Conservation (phyloP, 2,329 filamentous ascomycete genomes). For the Colletotrichum euphorbiae region DNA sequence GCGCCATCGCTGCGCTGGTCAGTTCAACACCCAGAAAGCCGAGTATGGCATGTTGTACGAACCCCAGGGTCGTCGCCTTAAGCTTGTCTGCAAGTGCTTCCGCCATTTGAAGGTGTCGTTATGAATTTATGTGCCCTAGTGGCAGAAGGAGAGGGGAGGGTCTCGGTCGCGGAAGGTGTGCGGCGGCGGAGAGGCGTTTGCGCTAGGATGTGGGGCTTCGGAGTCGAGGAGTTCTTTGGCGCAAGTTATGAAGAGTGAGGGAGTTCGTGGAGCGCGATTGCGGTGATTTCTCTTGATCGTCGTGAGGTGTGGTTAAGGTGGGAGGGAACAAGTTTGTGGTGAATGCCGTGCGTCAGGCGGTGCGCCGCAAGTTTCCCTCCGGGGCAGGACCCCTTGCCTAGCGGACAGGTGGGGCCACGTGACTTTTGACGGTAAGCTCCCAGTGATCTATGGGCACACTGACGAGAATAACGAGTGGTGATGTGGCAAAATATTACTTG, state of each 20-base stretch:
- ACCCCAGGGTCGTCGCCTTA: slow-evolving; percentile 56
- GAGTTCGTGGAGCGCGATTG: slow-evolving; percentile 25
- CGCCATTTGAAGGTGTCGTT: slow-evolving; percentile 49
- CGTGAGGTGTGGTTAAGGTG: slow-evolving; percentile 25
- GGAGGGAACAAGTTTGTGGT: slow-evolving; percentile 39
- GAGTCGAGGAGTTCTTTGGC: slow-evolving; percentile 28
- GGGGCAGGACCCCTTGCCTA: slow-evolving; percentile 35
- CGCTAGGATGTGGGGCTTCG: neutral
- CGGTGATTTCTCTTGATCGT: slow-evolving; percentile 13
- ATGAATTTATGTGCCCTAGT: slow-evolving; percentile 26
- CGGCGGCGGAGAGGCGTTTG: slow-evolving; percentile 18
- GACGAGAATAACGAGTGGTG: too few relatives aligned
- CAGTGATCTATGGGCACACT: too few relatives aligned
- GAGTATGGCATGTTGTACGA: slow-evolving; percentile 37
- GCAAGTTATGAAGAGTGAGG: slow-evolving; percentile 7
- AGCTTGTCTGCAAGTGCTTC: slow-evolving; percentile 60
- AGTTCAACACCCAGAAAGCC: slow-evolving; percentile 43
- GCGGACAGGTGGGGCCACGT: slow-evolving; percentile 28
- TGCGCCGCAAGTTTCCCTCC: slow-evolving; percentile 34
- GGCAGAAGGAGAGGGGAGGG: slow-evolving; percentile 12
- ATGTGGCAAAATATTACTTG: too few relatives aligned
- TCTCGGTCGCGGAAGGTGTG: slow-evolving; percentile 20
- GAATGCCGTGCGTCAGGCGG: slow-evolving; percentile 16
- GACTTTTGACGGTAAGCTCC: slow-evolving; percentile 2
- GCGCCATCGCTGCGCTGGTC: slow-evolving; percentile 60